phyloP scores from a whole-genome alignment of 305 asterid species.

The Ilex paraguariensis region DNA sequence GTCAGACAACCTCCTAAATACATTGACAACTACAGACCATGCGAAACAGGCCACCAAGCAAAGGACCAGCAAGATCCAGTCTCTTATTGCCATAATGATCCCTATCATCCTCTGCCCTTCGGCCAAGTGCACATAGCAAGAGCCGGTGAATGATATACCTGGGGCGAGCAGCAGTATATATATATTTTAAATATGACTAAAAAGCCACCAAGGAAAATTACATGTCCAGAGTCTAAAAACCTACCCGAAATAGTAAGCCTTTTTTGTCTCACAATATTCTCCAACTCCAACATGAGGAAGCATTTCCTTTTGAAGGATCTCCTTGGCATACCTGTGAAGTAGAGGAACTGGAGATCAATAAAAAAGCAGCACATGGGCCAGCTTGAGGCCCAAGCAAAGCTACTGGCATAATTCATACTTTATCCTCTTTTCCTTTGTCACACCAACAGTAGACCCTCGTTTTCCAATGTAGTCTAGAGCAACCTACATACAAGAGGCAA shows the following conservation, averaged over 20 bases:
- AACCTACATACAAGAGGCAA: slow-evolving; percentile 46
- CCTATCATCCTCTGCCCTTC: slow-evolving; percentile 93
- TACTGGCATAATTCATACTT: slow-evolving; percentile 46
- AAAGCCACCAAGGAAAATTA: slow-evolving; percentile 10
- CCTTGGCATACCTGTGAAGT: slow-evolving; percentile 79
- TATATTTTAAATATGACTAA: slow-evolving; percentile 3
- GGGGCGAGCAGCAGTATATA: slow-evolving; percentile 15
- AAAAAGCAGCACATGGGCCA: slow-evolving; percentile 11
- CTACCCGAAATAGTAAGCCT: slow-evolving; percentile 95
- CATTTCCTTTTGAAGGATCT: slow-evolving; percentile 96
- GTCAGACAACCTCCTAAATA: slow-evolving; percentile 15
- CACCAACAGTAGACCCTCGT: slow-evolving; percentile 98
- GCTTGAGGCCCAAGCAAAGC: slow-evolving; percentile 7
- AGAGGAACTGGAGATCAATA: slow-evolving; percentile 9
- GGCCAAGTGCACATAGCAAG: slow-evolving; percentile 88
- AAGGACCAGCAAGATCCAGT: slow-evolving; percentile 97
- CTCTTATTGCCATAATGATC: slow-evolving; percentile 99
- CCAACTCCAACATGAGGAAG: slow-evolving; percentile 98
- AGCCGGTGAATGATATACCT: slow-evolving; percentile 94
- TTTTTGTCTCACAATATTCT: slow-evolving; percentile 93
- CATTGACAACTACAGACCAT: slow-evolving; percentile 54
- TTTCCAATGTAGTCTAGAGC: slow-evolving; percentile 98
- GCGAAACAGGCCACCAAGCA: slow-evolving; percentile 93
- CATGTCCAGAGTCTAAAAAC: slow-evolving; percentile 14
- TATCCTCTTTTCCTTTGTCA: slow-evolving; percentile 89